Conservation (phyloP, 768 basidiomycete species). For the Trametes coccinea region DNA sequence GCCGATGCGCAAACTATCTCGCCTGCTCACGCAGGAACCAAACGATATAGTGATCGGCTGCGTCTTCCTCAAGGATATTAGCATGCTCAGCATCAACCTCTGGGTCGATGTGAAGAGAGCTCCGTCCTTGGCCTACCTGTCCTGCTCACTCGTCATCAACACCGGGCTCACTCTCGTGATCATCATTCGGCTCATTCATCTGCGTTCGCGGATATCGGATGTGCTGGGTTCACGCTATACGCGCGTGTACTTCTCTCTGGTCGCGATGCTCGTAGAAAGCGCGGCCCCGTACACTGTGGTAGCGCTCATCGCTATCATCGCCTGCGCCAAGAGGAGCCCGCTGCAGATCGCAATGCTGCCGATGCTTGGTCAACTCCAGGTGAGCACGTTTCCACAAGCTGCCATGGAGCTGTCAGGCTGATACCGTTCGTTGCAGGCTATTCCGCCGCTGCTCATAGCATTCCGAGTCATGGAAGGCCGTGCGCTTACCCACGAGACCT, state of each 20-base stretch:
- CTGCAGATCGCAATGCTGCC: conserved; percentile 28
- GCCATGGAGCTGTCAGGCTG: not conserved
- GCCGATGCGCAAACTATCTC: not conserved
- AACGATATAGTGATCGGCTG: not conserved
- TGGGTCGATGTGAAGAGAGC: conserved; percentile 19
- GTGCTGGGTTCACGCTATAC: not conserved
- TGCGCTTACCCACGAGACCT: conserved; percentile 13
- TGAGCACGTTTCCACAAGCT: not conserved
- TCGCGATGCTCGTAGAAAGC: conserved; percentile 27
- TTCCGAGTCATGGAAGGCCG: conserved; percentile 22
- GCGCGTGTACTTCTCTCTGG: conserved; percentile 18
- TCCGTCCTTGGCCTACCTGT: conserved; percentile 25
- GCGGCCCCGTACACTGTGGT: conserved; percentile 26
- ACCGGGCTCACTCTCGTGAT: conserved; percentile 24
- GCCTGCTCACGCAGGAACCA: not conserved
- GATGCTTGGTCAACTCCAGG: conserved; percentile 30
- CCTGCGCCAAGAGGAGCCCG: conserved; percentile 20
- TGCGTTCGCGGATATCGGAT: not conserved
- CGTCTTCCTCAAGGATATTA: conserved; percentile 12
- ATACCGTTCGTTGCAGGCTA: conserved; percentile 10
- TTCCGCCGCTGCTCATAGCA: conserved; percentile 26
- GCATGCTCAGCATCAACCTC: conserved; percentile 17
- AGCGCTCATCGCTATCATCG: conserved; percentile 22
- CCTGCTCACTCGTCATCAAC: conserved; percentile 24
- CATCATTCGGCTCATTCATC: conserved; percentile 18